Percentiles rank a stretch among this genome's conserved stretches.
phyloP scores from a whole-genome alignment of 2,329 filamentous ascomycete species.

The Microdochium trichocladiopsis region DNA sequence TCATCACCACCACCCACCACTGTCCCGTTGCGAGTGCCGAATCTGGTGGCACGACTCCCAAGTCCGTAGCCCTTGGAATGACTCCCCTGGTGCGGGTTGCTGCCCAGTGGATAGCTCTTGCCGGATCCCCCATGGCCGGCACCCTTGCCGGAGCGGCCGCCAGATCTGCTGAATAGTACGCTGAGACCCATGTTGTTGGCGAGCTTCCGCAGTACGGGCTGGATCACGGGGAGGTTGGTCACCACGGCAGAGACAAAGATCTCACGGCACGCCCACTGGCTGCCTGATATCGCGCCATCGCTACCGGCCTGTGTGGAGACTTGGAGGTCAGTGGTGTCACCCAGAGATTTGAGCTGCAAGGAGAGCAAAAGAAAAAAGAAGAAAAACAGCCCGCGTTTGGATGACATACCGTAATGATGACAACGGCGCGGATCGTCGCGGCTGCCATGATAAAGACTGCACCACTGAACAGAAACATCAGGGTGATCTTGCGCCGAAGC shows the following conservation, averaged over 20 bases:
- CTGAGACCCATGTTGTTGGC: slow-evolving; percentile 9
- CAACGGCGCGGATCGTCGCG: slow-evolving; percentile 36
- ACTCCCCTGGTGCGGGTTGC: slow-evolving; percentile 2
- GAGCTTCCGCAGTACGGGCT: slow-evolving; percentile 10
- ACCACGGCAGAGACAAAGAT: slow-evolving; percentile 29
- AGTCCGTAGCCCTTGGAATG: not conserved
- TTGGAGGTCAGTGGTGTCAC: not conserved
- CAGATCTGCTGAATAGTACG: slow-evolving; percentile 7
- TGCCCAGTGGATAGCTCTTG: slow-evolving; percentile 3
- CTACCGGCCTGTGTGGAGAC: slow-evolving; percentile 6
- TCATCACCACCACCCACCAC: not conserved
- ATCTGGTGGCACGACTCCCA: not conserved
- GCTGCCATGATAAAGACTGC: slow-evolving; percentile 40
- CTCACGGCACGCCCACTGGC: slow-evolving; percentile 28
- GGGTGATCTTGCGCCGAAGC: slow-evolving; percentile 27
- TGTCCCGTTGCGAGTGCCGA: not conserved
- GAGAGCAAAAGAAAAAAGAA: no score
- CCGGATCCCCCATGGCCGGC: not conserved
- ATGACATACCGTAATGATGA: slow-evolving; percentile 27
- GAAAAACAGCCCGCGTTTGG: no score
- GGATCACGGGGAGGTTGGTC: slow-evolving; percentile 20
- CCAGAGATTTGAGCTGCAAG: no score
- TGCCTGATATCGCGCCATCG: slow-evolving; percentile 10
- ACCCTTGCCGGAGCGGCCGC: not conserved
- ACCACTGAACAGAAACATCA: slow-evolving; percentile 39